Conservation (phyloP, 345 rosid species). For the Linum lewisii region DNA sequence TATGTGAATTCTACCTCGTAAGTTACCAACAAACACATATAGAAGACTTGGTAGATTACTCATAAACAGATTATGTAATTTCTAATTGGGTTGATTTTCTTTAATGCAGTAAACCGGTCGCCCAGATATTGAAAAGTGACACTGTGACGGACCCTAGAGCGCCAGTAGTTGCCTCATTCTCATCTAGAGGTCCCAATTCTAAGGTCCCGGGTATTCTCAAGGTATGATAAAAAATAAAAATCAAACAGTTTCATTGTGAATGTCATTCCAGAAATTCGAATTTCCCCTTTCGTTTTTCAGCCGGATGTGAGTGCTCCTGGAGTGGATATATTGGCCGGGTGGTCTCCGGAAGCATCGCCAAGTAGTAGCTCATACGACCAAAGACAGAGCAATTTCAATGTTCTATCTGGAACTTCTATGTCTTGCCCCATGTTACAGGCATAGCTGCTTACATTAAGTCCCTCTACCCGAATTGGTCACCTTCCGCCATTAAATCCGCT, state of each 20-base stretch:
- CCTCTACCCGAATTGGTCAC: conserved; percentile 37
- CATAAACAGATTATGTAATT: background rate
- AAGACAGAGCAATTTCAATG: conserved; percentile 17
- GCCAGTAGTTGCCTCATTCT: conserved; percentile 9
- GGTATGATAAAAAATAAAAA: background rate
- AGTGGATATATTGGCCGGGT: conserved; percentile 31
- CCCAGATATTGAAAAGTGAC: conserved; percentile 16
- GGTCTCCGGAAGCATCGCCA: conserved; percentile 4
- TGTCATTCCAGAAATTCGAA: too few relatives aligned
- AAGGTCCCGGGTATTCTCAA: conserved; percentile 3
- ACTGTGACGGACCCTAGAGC: conserved; percentile 8
- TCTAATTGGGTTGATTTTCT: background rate
- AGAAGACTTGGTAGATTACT: too few relatives aligned
- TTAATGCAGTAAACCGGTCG: conserved; percentile 10
- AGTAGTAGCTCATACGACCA: conserved; percentile 4
- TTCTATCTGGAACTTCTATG: conserved; percentile 38
- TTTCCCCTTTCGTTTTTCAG: conserved; percentile 6
- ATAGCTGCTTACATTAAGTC: conserved; percentile 12
- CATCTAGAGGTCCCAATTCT: conserved; percentile 12
- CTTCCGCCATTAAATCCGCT: conserved; percentile 10
- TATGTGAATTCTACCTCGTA: conserved; percentile 31
- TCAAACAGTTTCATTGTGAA: too few relatives aligned
- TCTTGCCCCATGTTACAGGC: conserved; percentile 32
- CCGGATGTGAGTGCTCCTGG: conserved; percentile 39
- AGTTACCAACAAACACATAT: background rate